phyloP scores from a whole-genome alignment of 106 monocot species.

The Amphibolis antarctica region DNA sequence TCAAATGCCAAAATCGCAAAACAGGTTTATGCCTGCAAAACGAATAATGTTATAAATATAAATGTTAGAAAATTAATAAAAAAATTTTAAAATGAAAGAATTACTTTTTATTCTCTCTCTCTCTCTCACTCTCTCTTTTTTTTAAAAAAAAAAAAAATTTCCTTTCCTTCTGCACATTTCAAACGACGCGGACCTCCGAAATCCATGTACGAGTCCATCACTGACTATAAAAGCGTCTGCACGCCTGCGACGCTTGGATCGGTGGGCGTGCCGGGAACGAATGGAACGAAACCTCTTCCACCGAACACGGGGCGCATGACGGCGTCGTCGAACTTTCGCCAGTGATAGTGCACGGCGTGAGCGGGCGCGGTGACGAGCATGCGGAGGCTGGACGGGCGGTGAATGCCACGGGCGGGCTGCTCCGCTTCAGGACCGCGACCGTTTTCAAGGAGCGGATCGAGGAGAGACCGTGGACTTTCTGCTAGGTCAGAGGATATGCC shows the following conservation, averaged over 20 bases:
- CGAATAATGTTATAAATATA: no score
- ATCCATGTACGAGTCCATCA: no score
- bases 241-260: constrained; percentile 25
- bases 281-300: constrained; percentile 74
- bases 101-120: no score
- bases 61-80: no score
- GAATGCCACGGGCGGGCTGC: constrained; percentile 8
- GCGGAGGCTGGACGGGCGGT: constrained; percentile 57
- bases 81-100: no score
- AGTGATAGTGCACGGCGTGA: constrained; percentile 74
- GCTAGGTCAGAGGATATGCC: constrained; percentile 43
- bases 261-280: constrained; percentile 63
- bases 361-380: constrained; percentile 70
- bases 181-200: no score
- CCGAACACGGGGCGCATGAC: constrained; percentile 87
- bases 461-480: constrained; percentile 43
- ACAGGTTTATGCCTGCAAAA: no score
- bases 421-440: constrained; percentile 38
- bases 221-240: constrained; percentile 1
- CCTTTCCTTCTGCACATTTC: no score
- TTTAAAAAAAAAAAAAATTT: no score
- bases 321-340: constrained; percentile 86
- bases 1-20: no score
- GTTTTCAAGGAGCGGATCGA: constrained; percentile 37
- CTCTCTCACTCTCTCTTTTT: no score